Evolutionary conservation across 768 basidiomycete species (phyloP).

Genomic region (Macrocybe gigantea): DNA sequence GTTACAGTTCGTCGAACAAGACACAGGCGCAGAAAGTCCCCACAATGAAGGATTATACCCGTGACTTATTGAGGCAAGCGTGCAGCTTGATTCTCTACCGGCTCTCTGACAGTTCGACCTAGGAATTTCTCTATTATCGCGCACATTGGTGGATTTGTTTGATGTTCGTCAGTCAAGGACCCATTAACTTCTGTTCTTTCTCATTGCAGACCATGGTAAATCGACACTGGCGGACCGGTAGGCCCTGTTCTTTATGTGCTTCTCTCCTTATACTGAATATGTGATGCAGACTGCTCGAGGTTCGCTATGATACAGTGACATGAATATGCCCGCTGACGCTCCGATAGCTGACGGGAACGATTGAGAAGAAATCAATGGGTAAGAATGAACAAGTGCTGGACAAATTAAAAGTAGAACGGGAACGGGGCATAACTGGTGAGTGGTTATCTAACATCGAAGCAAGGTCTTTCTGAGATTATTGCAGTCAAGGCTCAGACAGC

Average conservation of each 20-base stretch:
- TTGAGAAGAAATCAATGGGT: slow-evolving; percentile 55
- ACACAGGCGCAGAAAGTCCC: slow-evolving; percentile 28
- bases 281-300: slow-evolving; percentile 62
- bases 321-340: slow-evolving; percentile 9
- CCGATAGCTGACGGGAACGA: slow-evolving; percentile 80
- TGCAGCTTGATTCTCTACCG: neutral
- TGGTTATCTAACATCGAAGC: neutral
- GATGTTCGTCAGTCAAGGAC: neutral
- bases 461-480: slow-evolving; percentile 1
- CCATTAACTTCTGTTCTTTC: slow-evolving; percentile 2
- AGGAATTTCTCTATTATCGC: slow-evolving; percentile 97
- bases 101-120: slow-evolving; percentile 3
- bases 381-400: slow-evolving; percentile 84
- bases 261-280: slow-evolving; percentile 4
- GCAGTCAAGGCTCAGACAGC: slow-evolving; percentile 95
- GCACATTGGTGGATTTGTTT: slow-evolving; percentile 65
- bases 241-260: slow-evolving; percentile 15
- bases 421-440: slow-evolving; percentile 90
- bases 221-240: slow-evolving; percentile 88
- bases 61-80: slow-evolving; percentile 60
- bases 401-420: slow-evolving; percentile 94
- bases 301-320: slow-evolving; percentile 19
- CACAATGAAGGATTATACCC: slow-evolving; percentile 57
- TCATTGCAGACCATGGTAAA: slow-evolving; percentile 78
- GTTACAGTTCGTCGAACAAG: slow-evolving; percentile 13